Base-by-base conservation (phyloP, 2,329 filamentous ascomycete species). In the Botrytis pseudocinerea region DNA sequence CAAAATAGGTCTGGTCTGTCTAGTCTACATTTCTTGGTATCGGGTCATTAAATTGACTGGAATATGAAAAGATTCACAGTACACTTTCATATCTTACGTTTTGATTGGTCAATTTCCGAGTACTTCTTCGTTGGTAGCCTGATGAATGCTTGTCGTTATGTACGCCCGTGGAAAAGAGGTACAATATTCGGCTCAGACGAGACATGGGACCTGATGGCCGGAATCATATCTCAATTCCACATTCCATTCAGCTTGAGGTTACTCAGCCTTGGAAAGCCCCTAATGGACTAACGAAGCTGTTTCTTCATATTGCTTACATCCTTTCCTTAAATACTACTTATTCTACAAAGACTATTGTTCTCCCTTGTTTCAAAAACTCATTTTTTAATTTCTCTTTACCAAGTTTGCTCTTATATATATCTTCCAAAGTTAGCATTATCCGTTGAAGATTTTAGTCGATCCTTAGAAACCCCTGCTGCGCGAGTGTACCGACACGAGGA, bases 191-290 rank as follows among this genome's bases (percentile, higher is more conserved):
- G 48, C 61, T 28, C 54, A 38, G 42, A 70, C 68, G 54, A 70
- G 51, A 70, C 68, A 70, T 44, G 54, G 68, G 54, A 61, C 38
- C 51, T 46, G 54, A 32, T 66, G 46, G 69, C 62, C 40, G 60
- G 69, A 54, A 66, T 71, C 46, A 71, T 42, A 42, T 44, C 42
- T 44, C 61, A 54, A 51, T 61, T 48, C 32, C 35, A 71, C 61
- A 71, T 71, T 66, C 70, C 70, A 42, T 71, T 71, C 70, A 71
- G 70, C 70, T 71, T 42, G 62, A 64, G 0, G 70, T 57, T 71
- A 66, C 70, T 71, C 70, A 71, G 70, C 70, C 69, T 64, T 57
- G 16, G 28, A 25, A 63, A 51, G 9, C 60, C 46, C 61, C 42
- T 44, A 46, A 61, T 46, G 20, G 42, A 35, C 28, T 64, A 66